These are phyloP conservation scores for Thielaviopsis musarum DNA, from an alignment of 2,329 filamentous ascomycete genomes.

Conservation along the genomic window DNA sequence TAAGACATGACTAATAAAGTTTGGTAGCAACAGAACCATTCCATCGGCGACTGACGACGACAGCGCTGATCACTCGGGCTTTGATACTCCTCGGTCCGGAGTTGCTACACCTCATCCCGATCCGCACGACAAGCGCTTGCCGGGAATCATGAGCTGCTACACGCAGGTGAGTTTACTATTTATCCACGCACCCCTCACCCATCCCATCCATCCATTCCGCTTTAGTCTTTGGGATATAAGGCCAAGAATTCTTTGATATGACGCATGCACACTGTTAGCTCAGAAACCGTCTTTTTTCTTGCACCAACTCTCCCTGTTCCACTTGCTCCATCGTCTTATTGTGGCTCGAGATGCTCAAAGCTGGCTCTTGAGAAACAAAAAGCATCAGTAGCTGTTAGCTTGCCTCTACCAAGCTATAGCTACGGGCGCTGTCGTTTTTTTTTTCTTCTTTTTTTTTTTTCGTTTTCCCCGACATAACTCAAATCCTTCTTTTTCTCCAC, in stretches of 20 bases:
- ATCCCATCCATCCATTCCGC: slow-evolving; percentile 18
- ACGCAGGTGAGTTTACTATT: slow-evolving; percentile 88
- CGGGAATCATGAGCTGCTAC: slow-evolving; percentile 95
- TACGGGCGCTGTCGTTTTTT: too few species aligned
- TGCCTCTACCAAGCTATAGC: too few species aligned
- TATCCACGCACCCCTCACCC: slow-evolving; percentile 30
- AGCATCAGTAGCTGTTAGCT: too few species aligned
- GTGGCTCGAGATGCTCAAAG: too few species aligned
- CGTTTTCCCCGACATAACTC: too few species aligned
- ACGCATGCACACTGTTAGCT: background rate
- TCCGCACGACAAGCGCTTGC: slow-evolving; percentile 82
- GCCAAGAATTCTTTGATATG: too few species aligned
- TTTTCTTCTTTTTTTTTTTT: too few species aligned
- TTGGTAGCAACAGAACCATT: slow-evolving; percentile 28
- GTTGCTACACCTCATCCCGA: slow-evolving; percentile 89
- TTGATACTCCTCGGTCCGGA: slow-evolving; percentile 75
- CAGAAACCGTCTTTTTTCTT: background rate
- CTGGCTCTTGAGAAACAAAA: too few species aligned
- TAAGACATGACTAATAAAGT: too few species aligned
- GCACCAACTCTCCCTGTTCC: background rate
- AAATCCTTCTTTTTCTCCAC: too few species aligned
- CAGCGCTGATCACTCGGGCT: slow-evolving; percentile 59
- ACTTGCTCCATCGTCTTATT: background rate
- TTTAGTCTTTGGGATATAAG: too few species aligned
- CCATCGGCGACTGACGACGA: slow-evolving; percentile 47